Percentiles rank a stretch among this genome's conserved stretches.
These are phyloP conservation scores for Pterula multifida DNA, from an alignment of 1,284 basidiomycete species.

Conservation along the genomic window DNA sequence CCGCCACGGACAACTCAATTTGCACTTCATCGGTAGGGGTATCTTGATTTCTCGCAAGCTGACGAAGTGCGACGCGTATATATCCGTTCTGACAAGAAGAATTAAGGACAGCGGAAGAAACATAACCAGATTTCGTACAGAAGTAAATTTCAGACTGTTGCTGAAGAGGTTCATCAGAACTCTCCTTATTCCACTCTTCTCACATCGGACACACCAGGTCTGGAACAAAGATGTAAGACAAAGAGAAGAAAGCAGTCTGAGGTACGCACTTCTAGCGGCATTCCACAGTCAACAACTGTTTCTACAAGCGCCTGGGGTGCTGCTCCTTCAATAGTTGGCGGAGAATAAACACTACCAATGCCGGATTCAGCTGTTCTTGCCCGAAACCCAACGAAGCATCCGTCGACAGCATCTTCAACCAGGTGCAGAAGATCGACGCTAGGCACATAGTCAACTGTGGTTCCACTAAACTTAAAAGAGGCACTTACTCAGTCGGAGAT, in stretches of 20 bases:
- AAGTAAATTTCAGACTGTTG: constrained; percentile 89
- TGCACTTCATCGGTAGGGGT: constrained; percentile 49
- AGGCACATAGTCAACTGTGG: constrained; percentile 1
- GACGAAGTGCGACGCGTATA: constrained; percentile 76
- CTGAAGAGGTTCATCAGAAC: constrained; percentile 94
- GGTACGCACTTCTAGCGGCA: constrained; percentile 46
- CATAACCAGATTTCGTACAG: constrained; percentile 37
- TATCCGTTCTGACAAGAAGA: constrained; percentile 67
- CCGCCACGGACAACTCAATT: constrained; percentile 78
- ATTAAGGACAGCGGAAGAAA: no score
- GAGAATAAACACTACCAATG: constrained; percentile 89
- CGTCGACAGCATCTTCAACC: constrained; percentile 92
- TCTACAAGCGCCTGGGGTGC: constrained; percentile 44
- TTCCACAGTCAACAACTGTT: constrained; percentile 80
- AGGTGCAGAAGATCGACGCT: constrained; percentile 83
- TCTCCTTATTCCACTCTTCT: constrained; percentile 85
- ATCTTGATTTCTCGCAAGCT: constrained; percentile 46
- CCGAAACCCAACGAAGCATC: constrained; percentile 89
- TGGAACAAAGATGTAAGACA: constrained; percentile 16
- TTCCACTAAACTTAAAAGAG: constrained; percentile 5
- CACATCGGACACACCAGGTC: constrained; percentile 86
- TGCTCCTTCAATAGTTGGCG: constrained; percentile 43
- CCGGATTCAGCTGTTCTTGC: constrained; percentile 65
- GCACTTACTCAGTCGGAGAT: constrained; percentile 45
- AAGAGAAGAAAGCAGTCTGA: not conserved